These are phyloP conservation scores for Cystobasidium ongulense DNA, from an alignment of 768 basidiomycete genomes.

Conservation along the genomic window DNA sequence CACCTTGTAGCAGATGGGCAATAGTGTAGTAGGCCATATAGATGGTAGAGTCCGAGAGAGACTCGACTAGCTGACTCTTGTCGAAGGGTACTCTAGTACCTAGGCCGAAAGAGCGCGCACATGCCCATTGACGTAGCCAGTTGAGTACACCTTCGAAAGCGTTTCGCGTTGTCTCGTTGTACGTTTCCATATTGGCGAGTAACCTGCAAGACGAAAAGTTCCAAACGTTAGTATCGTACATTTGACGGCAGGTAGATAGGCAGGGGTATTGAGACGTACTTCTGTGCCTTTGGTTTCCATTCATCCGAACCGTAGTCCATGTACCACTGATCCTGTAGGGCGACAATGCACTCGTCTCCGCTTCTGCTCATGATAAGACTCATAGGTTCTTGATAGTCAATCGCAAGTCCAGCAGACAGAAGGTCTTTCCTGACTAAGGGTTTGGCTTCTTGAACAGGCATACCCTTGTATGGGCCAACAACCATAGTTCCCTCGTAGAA, in stretches of 20 bases:
- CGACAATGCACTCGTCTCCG: conserved; percentile 95
- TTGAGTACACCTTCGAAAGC: conserved; percentile 80
- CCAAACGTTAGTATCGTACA: not conserved
- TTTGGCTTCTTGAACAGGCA: conserved; percentile 84
- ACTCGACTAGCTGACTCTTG: conserved; percentile 89
- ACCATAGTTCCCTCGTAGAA: conserved; percentile 91
- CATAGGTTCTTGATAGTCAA: conserved; percentile 93
- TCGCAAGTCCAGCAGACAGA: conserved; percentile 67
- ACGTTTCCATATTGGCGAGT: conserved; percentile 77
- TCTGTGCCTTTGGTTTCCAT: conserved; percentile 82
- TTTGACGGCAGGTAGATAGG: not conserved
- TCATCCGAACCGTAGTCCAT: conserved; percentile 83
- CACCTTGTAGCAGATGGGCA: conserved; percentile 79
- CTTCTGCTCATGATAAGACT: conserved; percentile 78
- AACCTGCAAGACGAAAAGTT: conserved; percentile 51
- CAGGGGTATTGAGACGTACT: conserved; percentile 50
- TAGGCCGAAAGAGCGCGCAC: conserved; percentile 92
- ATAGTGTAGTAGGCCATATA: conserved; percentile 99
- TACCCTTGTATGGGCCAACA: conserved; percentile 81
- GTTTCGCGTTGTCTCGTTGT: conserved; percentile 82
- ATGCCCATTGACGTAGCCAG: conserved; percentile 98
- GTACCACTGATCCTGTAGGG: conserved; percentile 99
- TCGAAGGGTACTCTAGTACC: conserved; percentile 97
- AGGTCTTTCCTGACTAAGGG: conserved; percentile 72
- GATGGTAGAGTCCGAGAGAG: conserved; percentile 91